A percentile compares a stretch with the other conserved stretches of the same genome.
Evolutionary conservation across 805 yeast species (phyloP).

Genomic region (Ogataea saltuana): DNA sequence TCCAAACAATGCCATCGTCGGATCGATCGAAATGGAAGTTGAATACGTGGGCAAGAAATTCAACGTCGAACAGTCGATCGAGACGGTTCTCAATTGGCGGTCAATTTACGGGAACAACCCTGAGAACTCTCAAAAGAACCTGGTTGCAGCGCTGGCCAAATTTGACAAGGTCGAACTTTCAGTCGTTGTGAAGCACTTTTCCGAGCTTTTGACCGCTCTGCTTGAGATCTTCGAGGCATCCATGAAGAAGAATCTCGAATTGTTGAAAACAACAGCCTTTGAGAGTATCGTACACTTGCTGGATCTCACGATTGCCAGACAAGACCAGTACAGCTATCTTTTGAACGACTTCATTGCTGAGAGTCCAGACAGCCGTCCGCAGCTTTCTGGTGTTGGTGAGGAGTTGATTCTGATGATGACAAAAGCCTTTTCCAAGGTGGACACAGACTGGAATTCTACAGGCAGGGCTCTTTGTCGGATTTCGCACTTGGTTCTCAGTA

Average conservation of each 20-base stretch:
- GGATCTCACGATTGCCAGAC: conserved; percentile 64
- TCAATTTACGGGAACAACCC: conserved; percentile 44
- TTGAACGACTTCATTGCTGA: conserved; percentile 50
- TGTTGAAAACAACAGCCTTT: conserved; percentile 42
- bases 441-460: conserved; percentile 57
- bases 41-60: conserved; percentile 69
- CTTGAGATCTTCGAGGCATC: conserved; percentile 37
- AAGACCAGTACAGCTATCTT: conserved; percentile 60
- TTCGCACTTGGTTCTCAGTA: conserved; percentile 50
- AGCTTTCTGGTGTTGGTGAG: conserved; percentile 53
- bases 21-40: conserved; percentile 50
- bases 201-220: conserved; percentile 49
- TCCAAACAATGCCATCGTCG: conserved; percentile 43
- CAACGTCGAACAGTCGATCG: conserved; percentile 58
- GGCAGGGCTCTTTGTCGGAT: conserved; percentile 67
- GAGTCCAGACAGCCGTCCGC: conserved; percentile 19
- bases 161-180: conserved; percentile 55
- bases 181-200: conserved; percentile 59
- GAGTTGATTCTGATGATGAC: conserved; percentile 49
- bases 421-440: conserved; percentile 48
- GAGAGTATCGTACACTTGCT: conserved; percentile 60
- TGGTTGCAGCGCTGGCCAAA: conserved; percentile 47
- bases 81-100: conserved; percentile 55
- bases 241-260: conserved; percentile 18
- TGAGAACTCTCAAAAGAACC: conserved; percentile 41